Percentiles rank a stretch among this genome's conserved stretches.
Evolutionary conservation across 192 early-diverging fungal genomes (phyloP).

Genomic region (Dissophora ornata): DNA sequence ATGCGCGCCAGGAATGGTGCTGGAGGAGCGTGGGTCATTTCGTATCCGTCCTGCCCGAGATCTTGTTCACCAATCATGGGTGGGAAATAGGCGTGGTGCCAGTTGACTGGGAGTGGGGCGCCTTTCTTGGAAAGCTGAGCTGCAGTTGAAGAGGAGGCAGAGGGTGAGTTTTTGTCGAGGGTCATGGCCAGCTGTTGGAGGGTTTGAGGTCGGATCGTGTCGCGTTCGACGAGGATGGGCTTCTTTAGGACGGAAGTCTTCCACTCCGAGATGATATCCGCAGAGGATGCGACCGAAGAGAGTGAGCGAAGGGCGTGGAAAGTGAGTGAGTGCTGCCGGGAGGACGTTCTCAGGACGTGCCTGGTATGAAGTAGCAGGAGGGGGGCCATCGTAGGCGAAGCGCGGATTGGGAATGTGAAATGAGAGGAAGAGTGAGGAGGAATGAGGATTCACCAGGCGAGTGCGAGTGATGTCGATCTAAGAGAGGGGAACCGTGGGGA

Average conservation of each 20-base stretch:
- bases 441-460: too few relatives aligned
- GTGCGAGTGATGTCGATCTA: too few relatives aligned
- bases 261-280: slow-evolving; percentile 39
- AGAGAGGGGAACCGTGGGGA: background rate
- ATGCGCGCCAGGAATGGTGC: slow-evolving; percentile 79
- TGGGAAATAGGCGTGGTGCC: slow-evolving; percentile 85
- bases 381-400: background rate
- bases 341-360: background rate
- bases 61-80: slow-evolving; percentile 71
- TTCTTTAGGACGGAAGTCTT: slow-evolving; percentile 29
- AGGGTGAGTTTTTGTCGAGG: slow-evolving; percentile 17
- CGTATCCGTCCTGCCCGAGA: slow-evolving; percentile 87
- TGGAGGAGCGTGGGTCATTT: slow-evolving; percentile 80
- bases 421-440: background rate
- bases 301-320: slow-evolving; percentile 1
- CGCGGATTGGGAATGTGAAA: too few relatives aligned
- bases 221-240: slow-evolving; percentile 37
- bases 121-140: slow-evolving; percentile 21
- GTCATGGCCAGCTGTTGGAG: slow-evolving; percentile 48
- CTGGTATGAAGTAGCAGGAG: slow-evolving; percentile 9
- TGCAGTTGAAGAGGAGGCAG: background rate
- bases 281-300: slow-evolving; percentile 6
- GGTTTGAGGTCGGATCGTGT: slow-evolving; percentile 36
- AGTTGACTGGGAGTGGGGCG: slow-evolving; percentile 72
- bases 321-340: background rate